A percentile compares a stretch with the other conserved stretches of the same genome.
These are phyloP conservation scores for Turnera subulata DNA, from an alignment of 345 rosid species.

Conservation along the genomic window DNA sequence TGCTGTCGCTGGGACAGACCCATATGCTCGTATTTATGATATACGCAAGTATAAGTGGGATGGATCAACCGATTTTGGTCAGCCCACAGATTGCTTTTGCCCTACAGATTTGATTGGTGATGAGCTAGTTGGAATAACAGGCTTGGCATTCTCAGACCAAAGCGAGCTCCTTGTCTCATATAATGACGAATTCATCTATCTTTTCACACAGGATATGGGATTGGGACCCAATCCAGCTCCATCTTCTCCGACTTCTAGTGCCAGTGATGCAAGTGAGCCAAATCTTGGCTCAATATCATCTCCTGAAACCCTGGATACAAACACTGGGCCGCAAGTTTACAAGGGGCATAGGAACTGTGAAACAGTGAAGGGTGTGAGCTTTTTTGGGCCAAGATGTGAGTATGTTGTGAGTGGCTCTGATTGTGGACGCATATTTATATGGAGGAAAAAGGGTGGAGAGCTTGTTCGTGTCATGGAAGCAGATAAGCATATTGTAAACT, in stretches of 20 bases:
- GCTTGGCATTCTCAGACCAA: constrained; percentile 82
- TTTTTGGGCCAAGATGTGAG: constrained; percentile 80
- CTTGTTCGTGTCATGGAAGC: constrained; percentile 77
- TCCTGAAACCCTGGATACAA: constrained; percentile 23
- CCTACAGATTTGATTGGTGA: constrained; percentile 68
- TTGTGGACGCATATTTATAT: constrained; percentile 88
- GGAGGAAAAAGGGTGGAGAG: constrained; percentile 81
- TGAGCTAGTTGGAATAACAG: constrained; percentile 62
- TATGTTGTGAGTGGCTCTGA: constrained; percentile 96
- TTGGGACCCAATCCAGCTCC: constrained; percentile 48
- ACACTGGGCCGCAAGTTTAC: constrained; percentile 49
- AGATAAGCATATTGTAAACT: constrained; percentile 77
- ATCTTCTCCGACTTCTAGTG: constrained; percentile 27
- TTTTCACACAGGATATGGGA: constrained; percentile 72
- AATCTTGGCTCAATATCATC: constrained; percentile 20
- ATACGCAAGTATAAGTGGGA: constrained; percentile 64
- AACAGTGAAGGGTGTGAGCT: constrained; percentile 84
- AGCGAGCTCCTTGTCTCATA: constrained; percentile 90
- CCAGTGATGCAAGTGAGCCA: constrained; percentile 32
- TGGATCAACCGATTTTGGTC: constrained; percentile 48
- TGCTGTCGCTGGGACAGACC: constrained; percentile 75
- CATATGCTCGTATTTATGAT: constrained; percentile 81
- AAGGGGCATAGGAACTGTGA: constrained; percentile 69
- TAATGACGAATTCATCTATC: constrained; percentile 68
- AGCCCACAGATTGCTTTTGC: constrained; percentile 60